A percentile compares a stretch with the other conserved stretches of the same genome.
phyloP scores from a whole-genome alignment of 129 eudicot genomes.

The carrot (Daucus carota) region DH1_v3.0 NC_030386.2:27309001-27309500 shows the following conservation, averaged over 20 bases:
- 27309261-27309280: constrained; percentile 1
- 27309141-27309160: no score
- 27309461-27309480: constrained; percentile 18
- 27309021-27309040: neutral
- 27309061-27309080: neutral
- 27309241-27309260: neutral
- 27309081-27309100: neutral
- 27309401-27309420: constrained; percentile 9
- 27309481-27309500: constrained; percentile 2
- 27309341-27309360: constrained; percentile 17
- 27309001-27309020: neutral
- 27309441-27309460: constrained; percentile 17
- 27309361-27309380: constrained; percentile 13
- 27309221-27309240: neutral
- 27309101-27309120: neutral
- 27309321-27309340: constrained; percentile 15
- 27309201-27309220: neutral
- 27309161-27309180: neutral
- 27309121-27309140: neutral
- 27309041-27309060: neutral
- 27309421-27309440: constrained; percentile 19
- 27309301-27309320: constrained; percentile 7
- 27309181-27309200: neutral
- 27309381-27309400: constrained; percentile 18
- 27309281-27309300: neutral